Conservation (phyloP, 1,284 basidiomycete species). For the Trametes polyzona region DNA sequence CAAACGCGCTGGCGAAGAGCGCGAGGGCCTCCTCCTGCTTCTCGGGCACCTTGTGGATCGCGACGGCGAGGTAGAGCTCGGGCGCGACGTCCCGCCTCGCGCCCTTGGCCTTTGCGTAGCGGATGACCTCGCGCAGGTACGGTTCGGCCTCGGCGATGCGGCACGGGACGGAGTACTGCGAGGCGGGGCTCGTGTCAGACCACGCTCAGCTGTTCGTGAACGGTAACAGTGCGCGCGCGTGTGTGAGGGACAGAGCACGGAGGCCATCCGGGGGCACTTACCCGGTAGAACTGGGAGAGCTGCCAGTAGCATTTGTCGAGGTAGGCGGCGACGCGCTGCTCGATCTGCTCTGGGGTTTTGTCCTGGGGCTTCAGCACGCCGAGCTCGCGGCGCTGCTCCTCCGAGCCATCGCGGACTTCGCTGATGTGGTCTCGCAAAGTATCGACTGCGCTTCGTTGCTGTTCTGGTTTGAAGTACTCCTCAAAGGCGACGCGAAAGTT, state of each 20-base stretch:
- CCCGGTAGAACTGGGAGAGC: slow-evolving; percentile 30
- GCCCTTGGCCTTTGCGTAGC: slow-evolving; percentile 15
- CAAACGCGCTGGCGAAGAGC: slow-evolving; percentile 18
- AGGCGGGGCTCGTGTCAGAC: slow-evolving; percentile 18
- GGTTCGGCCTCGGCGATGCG: slow-evolving; percentile 27
- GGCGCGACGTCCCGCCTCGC: slow-evolving; percentile 20
- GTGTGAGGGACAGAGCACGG: slow-evolving; percentile 8
- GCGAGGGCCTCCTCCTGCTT: slow-evolving; percentile 19
- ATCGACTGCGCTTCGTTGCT: slow-evolving; percentile 28
- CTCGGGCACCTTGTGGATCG: slow-evolving; percentile 15
- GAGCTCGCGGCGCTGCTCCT: slow-evolving; percentile 27
- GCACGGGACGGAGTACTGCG: slow-evolving; percentile 27
- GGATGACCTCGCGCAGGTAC: slow-evolving; percentile 25
- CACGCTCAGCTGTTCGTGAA: slow-evolving; percentile 6
- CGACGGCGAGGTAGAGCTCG: slow-evolving; percentile 23
- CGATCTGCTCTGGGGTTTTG: slow-evolving; percentile 22
- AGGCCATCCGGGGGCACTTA: slow-evolving; percentile 10
- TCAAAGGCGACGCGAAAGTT: slow-evolving; percentile 30
- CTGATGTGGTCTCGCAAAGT: slow-evolving; percentile 25
- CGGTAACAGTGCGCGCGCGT: too few relatives aligned
- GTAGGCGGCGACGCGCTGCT: slow-evolving; percentile 23
- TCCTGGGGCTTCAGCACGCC: slow-evolving; percentile 28
- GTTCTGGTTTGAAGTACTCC: slow-evolving; percentile 24
- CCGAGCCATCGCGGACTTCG: slow-evolving; percentile 28
- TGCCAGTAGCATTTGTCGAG: slow-evolving; percentile 34